These are phyloP conservation scores for Brachypodium distachyon DNA, from an alignment of 202 grass and related monocot species.

Conservation along the genomic window DNA sequence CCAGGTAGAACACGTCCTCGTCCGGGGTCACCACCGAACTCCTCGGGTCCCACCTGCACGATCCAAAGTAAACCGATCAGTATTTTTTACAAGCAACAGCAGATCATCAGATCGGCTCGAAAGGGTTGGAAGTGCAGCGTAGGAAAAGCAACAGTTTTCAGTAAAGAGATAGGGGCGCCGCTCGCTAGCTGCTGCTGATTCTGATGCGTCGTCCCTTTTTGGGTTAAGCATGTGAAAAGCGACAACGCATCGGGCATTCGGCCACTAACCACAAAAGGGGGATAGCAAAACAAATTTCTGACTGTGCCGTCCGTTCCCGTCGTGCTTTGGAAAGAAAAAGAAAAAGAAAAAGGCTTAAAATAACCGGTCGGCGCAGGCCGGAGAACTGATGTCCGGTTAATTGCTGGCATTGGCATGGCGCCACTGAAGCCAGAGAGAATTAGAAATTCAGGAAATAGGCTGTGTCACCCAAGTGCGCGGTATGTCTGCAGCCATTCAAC, in stretches of 20 bases:
- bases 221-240: conserved; percentile 7
- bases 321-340: background rate
- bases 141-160: background rate
- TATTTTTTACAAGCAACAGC: background rate
- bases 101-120: background rate
- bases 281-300: background rate
- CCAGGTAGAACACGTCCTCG: conserved; percentile 94
- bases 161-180: background rate
- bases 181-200: background rate
- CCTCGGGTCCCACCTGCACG: conserved; percentile 71
- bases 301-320: background rate
- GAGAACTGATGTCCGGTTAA: background rate
- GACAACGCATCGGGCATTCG: background rate
- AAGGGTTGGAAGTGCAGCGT: background rate
- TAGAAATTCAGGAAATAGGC: background rate
- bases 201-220: background rate
- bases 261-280: background rate
- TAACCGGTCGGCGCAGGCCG: conserved; percentile 15
- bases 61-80: background rate
- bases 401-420: background rate
- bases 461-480: conserved; percentile 46
- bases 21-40: conserved; percentile 74
- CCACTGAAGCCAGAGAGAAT: background rate
- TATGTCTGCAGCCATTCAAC: conserved; percentile 38
- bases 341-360: background rate